These are phyloP conservation scores for Colletotrichum eremochloae DNA, from an alignment of 2,329 filamentous ascomycete genomes.

Conservation along the genomic window DNA sequence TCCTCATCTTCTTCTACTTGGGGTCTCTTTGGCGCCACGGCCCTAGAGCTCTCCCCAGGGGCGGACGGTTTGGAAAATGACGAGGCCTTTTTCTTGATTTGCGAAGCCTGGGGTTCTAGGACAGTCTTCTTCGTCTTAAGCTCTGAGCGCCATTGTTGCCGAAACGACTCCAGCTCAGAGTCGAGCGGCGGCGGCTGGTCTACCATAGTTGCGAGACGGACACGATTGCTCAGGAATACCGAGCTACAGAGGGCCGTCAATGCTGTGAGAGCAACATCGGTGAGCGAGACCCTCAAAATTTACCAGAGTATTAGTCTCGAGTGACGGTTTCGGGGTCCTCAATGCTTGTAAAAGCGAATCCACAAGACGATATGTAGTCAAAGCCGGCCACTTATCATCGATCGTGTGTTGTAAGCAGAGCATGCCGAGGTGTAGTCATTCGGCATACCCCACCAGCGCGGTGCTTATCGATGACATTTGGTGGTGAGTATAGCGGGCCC, in stretches of 20 bases:
- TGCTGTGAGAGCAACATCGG: slow-evolving; percentile 21
- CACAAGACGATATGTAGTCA: slow-evolving; percentile 33
- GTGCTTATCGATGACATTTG: slow-evolving; percentile 39
- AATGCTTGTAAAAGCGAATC: background rate
- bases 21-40: slow-evolving; percentile 21
- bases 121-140: slow-evolving; percentile 63
- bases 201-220: slow-evolving; percentile 20
- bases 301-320: background rate
- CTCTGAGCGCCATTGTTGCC: slow-evolving; percentile 88
- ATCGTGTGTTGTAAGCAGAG: slow-evolving; percentile 36
- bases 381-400: slow-evolving; percentile 38
- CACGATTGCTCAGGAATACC: slow-evolving; percentile 4
- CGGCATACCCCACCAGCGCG: slow-evolving; percentile 27
- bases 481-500: slow-evolving; percentile 18
- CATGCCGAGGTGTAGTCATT: slow-evolving; percentile 38
- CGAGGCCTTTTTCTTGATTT: slow-evolving; percentile 47
- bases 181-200: slow-evolving; percentile 57
- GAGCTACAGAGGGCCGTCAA: background rate
- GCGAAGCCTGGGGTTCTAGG: slow-evolving; percentile 16
- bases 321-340: background rate
- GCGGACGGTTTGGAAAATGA: slow-evolving; percentile 43
- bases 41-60: slow-evolving; percentile 43
- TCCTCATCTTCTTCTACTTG: slow-evolving; percentile 54
- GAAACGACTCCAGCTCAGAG: slow-evolving; percentile 87
- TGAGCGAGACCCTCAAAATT: no score